phyloP scores from a whole-genome alignment of 129 eudicot species.

The Centaurea solstitialis region DNA sequence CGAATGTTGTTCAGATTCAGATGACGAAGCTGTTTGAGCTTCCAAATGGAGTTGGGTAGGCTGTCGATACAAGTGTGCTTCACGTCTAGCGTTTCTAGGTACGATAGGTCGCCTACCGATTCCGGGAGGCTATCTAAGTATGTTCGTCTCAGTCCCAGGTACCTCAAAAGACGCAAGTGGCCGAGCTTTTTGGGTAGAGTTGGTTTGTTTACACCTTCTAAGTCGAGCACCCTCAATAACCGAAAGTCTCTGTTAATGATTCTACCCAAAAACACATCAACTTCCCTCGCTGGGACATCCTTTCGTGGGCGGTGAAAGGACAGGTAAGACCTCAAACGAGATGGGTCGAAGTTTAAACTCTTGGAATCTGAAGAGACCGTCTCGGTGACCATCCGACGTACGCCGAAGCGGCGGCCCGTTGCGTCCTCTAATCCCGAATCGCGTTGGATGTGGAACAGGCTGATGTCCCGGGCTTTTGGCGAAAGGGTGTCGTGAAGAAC shows the following conservation, averaged over 20 bases:
- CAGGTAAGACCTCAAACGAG: constrained; percentile 43
- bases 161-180: constrained; percentile 50
- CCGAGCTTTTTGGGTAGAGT: constrained; percentile 55
- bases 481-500: constrained; percentile 39
- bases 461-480: constrained; percentile 45
- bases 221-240: constrained; percentile 66
- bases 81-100: constrained; percentile 62
- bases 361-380: not conserved
- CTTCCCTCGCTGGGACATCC: constrained; percentile 43
- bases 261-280: constrained; percentile 37
- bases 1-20: constrained; percentile 50
- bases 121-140: constrained; percentile 47
- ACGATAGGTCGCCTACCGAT: constrained; percentile 48
- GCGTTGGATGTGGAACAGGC: constrained; percentile 48
- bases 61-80: constrained; percentile 51
- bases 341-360: constrained; percentile 10
- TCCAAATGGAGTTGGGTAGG: constrained; percentile 59
- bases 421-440: constrained; percentile 5
- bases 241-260: constrained; percentile 28
- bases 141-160: constrained; percentile 60
- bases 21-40: constrained; percentile 49
- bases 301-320: constrained; percentile 44
- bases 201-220: constrained; percentile 57
- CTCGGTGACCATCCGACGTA: constrained; percentile 38
- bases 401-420: constrained; percentile 14